Percentiles rank a stretch among this genome's conserved stretches.
phyloP scores from a whole-genome alignment of 148 eudicot genomes.

The Persicaria tinctoria region DNA sequence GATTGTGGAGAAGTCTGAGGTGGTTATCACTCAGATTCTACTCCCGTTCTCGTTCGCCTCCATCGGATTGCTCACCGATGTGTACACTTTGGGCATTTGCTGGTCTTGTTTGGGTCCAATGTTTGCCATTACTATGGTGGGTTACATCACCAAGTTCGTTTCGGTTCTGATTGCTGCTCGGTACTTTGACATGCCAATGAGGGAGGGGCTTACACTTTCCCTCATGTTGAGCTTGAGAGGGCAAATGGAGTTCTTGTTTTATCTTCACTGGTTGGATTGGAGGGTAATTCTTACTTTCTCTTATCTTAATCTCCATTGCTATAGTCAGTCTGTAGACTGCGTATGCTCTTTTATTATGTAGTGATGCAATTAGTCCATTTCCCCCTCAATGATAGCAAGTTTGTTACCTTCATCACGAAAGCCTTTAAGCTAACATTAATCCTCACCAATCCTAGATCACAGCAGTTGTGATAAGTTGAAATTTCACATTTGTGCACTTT shows the following conservation, averaged over 20 bases:
- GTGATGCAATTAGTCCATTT: neutral
- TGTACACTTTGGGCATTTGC: slow-evolving; percentile 26
- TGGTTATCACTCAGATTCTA: slow-evolving; percentile 34
- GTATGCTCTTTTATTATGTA: neutral
- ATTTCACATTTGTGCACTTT: too few species aligned
- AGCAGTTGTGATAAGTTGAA: neutral
- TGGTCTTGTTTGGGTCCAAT: slow-evolving; percentile 53
- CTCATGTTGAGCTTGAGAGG: slow-evolving; percentile 77
- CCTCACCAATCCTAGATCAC: neutral
- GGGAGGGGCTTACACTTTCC: slow-evolving; percentile 52
- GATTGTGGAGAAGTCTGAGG: slow-evolving; percentile 55
- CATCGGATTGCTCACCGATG: slow-evolving; percentile 52
- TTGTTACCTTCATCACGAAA: too few species aligned
- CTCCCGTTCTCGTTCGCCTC: slow-evolving; percentile 62
- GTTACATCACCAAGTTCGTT: slow-evolving; percentile 36
- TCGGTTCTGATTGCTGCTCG: slow-evolving; percentile 32
- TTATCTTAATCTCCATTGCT: neutral
- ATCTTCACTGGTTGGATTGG: slow-evolving; percentile 62
- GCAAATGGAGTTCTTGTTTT: slow-evolving; percentile 58
- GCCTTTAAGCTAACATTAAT: neutral
- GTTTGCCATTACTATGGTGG: slow-evolving; percentile 29
- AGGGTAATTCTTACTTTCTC: slow-evolving; percentile 31
- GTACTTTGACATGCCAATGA: slow-evolving; percentile 38
- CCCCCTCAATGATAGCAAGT: neutral
- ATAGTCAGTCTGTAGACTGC: neutral